Evolutionary conservation across 768 basidiomycete species (phyloP), one percentile per base, ranked within the genome.

Genomic region (Galerina marginata): DNA sequence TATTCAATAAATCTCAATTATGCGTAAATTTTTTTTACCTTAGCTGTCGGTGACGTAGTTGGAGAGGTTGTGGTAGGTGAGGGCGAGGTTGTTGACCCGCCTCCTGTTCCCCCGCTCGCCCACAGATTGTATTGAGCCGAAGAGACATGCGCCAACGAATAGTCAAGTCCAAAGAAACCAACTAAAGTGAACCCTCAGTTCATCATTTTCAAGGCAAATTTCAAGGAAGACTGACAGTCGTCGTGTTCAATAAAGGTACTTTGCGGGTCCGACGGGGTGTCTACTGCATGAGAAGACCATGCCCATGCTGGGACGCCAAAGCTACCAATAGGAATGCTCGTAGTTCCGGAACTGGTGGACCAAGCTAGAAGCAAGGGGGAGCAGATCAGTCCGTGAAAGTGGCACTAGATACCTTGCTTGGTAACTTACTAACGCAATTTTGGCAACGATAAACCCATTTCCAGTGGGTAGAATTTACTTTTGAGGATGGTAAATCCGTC

Each of bases 401-500:
- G 54, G 5, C n/a, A 23, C 5, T 37, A 6, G 2, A 1, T 20
- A 20, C 20, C 12, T 38, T 10, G 20, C 11, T n/a, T 6, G 23
- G 29, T 7, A 33, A 78, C 80, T 59, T 69, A 86, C 85, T 73
- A 45, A 86, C 82, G 75, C 87, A 89, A 71, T 86, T 83, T 66
- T 87, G 83, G 79, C 87, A 89, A 15, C 85, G 78, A 74, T 81
- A 89, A 3, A 87, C 85, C 82, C 84, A 87, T 62, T 86, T 86
- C 86, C 86, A 88, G 63, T 86, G 84, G 1, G 86, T 87, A 0
- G 84, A 69, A 63, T 86, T 86, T 25, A 87, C 79, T 56, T 72
- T 77, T 14, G 81, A 79, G 7, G 77, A 75, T 4, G 81, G 80
- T 10, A 86, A 72, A 45, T 79, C 79, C 1, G 86, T 87, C 48